Base-by-base conservation (phyloP, 805 yeast species). In the Saturnispora besseyi region DNA sequence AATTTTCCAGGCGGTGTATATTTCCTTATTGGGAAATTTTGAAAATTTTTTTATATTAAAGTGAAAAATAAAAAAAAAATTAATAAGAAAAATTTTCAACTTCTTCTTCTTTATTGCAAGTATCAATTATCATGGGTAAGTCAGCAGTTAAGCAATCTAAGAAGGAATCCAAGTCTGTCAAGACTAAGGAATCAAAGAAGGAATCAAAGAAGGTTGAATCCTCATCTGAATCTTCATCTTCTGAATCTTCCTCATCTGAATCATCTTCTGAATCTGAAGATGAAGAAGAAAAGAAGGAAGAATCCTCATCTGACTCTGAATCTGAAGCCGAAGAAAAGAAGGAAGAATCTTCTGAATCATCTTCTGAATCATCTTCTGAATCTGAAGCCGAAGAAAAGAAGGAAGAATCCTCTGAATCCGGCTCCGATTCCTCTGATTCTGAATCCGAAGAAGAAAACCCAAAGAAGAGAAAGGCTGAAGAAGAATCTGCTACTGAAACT, bases 381-480 rank as follows among this genome's bases (percentile, higher is more conserved):
- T 49, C 50, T 43, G 40, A 36, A 36, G 48, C 37, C 49, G 52
- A 46, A 34, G 55, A 52, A 38, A 41, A 51, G 42, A 51, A 54
- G 36, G 52, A 47, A 32, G 49, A 22, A 29, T 48, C 53, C 21
- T 57, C 65, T 24, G 62, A 53, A 21, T 56, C 68, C 30, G 62
- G 58, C 10, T 55, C 60, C 59, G 57, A 55, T 5, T 54, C 51
- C 1, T 42, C 45, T 21, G 24, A 21, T 6, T 48, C 60, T 18
- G 59, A 54, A 32, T 53, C 59, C 8, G 64, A 60, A 51, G 61
- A 61, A 40, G 48, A 42, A 31, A 42, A 40, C 9, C 38, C 75
- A 22, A 67, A 68, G 51, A 73, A 72, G 60, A 76, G 72, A 50
- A 75, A 69, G 53, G 68, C 66, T 41, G 73, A 69, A 53, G 66